These are phyloP conservation scores for Protomyces inouyei DNA, from an alignment of 1,139 yeast species.

Conservation along the genomic window DNA sequence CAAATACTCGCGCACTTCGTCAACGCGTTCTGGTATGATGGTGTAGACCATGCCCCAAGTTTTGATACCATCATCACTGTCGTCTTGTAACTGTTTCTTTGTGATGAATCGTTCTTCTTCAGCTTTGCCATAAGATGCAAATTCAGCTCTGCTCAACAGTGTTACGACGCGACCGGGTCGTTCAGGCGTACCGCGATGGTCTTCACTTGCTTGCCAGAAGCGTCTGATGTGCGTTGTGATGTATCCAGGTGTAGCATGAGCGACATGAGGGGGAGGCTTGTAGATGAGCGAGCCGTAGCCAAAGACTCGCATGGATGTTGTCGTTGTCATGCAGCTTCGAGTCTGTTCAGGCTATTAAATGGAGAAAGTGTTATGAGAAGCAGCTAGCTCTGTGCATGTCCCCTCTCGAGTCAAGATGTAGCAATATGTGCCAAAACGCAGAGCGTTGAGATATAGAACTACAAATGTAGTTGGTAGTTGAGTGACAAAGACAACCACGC, in stretches of 20 bases:
- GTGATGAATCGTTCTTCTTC: constrained; percentile 11
- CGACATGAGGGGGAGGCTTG: constrained; percentile 80
- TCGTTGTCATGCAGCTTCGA: not conserved
- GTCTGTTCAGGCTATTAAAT: not conserved
- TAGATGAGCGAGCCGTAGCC: constrained; percentile 89
- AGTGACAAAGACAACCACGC: not conserved
- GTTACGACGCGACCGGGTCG: constrained; percentile 86
- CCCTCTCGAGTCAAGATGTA: no score
- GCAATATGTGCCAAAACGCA: no score
- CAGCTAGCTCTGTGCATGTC: not conserved
- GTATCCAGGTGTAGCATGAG: constrained; percentile 63
- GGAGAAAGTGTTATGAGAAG: not conserved
- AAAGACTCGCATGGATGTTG: constrained; percentile 43
- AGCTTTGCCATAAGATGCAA: constrained; percentile 29
- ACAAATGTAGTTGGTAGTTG: not conserved
- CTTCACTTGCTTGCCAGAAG: constrained; percentile 71
- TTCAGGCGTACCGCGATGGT: constrained; percentile 84
- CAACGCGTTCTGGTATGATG: constrained; percentile 61
- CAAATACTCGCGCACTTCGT: constrained; percentile 59
- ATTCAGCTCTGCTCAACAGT: constrained; percentile 55
- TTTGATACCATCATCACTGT: constrained; percentile 39
- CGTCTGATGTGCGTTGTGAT: constrained; percentile 71
- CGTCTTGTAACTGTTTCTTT: constrained; percentile 32
- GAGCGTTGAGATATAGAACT: no score
- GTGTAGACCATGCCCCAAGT: constrained; percentile 81